Conservation (phyloP, 495 filamentous ascomycete species). For the Hypomontagnella submonticulosa region DNA sequence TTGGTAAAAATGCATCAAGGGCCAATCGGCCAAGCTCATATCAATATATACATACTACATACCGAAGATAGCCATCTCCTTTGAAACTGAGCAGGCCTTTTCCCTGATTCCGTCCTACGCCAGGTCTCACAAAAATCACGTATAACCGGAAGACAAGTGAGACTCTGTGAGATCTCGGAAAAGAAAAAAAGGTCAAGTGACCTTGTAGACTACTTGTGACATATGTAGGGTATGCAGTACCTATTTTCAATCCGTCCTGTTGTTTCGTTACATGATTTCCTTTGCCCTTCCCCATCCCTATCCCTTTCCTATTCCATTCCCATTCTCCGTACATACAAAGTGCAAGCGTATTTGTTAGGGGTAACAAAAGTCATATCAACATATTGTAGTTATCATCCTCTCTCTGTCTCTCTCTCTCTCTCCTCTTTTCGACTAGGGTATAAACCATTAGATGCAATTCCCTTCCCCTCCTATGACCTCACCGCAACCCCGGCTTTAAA, state of each 20-base stretch:
- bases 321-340: conserved; percentile 33
- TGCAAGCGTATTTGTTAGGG: conserved; percentile 16
- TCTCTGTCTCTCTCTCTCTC: neutral
- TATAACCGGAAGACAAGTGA: neutral
- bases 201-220: conserved; percentile 32
- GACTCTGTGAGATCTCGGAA: conserved; percentile 14
- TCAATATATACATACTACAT: too few relatives aligned
- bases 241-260: conserved; percentile 11
- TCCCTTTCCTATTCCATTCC: too few relatives aligned
- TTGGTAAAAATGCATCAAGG: too few relatives aligned
- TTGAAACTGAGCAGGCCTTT: conserved; percentile 9
- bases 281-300: neutral
- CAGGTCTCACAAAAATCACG: conserved; percentile 20
- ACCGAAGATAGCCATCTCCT: neutral
- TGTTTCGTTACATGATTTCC: conserved; percentile 15
- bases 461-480: conserved; percentile 7
- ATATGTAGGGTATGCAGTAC: conserved; percentile 33
- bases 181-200: conserved; percentile 29
- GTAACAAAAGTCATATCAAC: conserved; percentile 9
- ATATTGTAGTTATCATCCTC: neutral
- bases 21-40: too few relatives aligned
- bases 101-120: conserved; percentile 10
- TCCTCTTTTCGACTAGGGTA: neutral
- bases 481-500: conserved; percentile 41
- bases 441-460: neutral